phyloP scores from a whole-genome alignment of 208 protist genomes.

The Leptomonas seymouri region DNA sequence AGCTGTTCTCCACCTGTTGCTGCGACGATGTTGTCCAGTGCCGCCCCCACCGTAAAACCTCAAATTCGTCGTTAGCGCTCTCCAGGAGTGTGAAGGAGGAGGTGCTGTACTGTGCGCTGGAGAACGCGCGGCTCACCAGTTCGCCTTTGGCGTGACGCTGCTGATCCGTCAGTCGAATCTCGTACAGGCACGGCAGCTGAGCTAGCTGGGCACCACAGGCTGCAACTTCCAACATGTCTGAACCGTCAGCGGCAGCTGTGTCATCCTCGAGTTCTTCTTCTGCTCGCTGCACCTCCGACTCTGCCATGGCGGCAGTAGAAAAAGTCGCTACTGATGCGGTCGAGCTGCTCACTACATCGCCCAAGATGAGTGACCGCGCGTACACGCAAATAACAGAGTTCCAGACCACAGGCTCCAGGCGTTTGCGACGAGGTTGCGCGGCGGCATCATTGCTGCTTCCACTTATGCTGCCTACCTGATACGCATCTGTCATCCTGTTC shows the following conservation, averaged over 20 bases:
- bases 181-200: slow-evolving; percentile 42
- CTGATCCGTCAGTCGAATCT: slow-evolving; percentile 72
- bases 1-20: neutral
- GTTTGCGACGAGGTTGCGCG: slow-evolving; percentile 3
- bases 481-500: slow-evolving; percentile 1
- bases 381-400: slow-evolving; percentile 60
- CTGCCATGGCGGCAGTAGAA: neutral
- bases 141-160: slow-evolving; percentile 87
- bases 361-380: slow-evolving; percentile 72
- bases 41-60: slow-evolving; percentile 65
- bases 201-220: slow-evolving; percentile 6
- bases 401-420: slow-evolving; percentile 73
- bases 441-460: neutral
- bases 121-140: slow-evolving; percentile 64
- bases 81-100: slow-evolving; percentile 44
- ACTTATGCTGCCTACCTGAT: too few species aligned
- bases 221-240: neutral
- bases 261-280: slow-evolving; percentile 7
- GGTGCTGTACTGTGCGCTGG: slow-evolving; percentile 53
- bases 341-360: slow-evolving; percentile 48
- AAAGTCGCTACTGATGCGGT: neutral
- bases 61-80: slow-evolving; percentile 49
- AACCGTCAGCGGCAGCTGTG: neutral
- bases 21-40: slow-evolving; percentile 26
- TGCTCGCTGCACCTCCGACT: neutral